Evolutionary conservation across 106 monocot genomes (phyloP), one percentile per base, ranked within the genome.

Genomic region (Dendrobium nobile): DNA sequence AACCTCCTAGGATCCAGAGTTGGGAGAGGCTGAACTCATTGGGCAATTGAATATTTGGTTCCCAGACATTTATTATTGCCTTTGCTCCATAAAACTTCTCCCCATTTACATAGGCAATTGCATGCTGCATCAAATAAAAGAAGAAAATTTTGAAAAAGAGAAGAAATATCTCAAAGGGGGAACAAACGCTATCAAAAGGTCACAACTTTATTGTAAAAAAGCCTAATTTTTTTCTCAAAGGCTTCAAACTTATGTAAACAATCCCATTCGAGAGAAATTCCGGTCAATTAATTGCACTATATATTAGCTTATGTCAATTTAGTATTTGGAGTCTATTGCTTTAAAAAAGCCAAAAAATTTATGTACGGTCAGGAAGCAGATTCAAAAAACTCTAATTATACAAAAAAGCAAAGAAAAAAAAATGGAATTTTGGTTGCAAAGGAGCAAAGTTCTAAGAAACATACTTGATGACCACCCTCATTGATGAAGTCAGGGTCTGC

Each of bases 1-100:
- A 88, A 33, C 89, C 92, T 13, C 89, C 84, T 26, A 92, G 56
- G 45, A 92, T 67, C 92, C 92, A 92, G 24, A 92, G 72, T 67
- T 89, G 92, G 4, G 92, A 92, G 3, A 92, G 83, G 77, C 92
- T 92, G 79, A 92, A 92, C 89, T 92, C 92, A 78, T 92, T 92
- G 10, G 85, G 20, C 85, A 85, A 84, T 82, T 89, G 85, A 51
- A 91, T 89, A 77, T 84, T 82, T 77, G 91, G 91, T 74, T 88
- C 87, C 91, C 91, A 91, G 0, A 91, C 91, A 85, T 91, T 91
- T 3, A 91, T 88, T 20, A 84, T 89, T 41, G 91, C 91, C 79
- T 91, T 91, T 47, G 91, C 91, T 64, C 91, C 91, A 85, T 83
- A 91, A 73, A 83, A 91, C 47, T 84, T 89, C 51, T 85, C 91